Evolutionary conservation across 2,329 filamentous ascomycete genomes (phyloP).

Genomic region (Botrytis hyacinthi): DNA sequence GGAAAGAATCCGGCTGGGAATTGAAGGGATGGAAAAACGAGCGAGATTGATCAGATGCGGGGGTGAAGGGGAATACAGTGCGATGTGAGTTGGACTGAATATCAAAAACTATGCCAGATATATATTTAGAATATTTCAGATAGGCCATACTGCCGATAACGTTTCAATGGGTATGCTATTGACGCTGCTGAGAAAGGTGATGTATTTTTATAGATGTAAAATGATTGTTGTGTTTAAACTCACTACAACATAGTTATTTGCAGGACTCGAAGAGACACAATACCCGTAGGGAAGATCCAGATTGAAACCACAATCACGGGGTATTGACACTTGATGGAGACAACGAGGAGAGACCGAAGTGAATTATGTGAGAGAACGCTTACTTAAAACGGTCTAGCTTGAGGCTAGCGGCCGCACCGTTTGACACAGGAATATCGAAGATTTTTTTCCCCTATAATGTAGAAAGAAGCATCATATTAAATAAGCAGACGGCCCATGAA

Average conservation of each 20-base stretch:
- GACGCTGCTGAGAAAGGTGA: background rate
- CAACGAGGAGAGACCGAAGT: background rate
- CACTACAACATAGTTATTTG: background rate
- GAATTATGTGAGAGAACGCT: background rate
- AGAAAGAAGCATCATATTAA: background rate
- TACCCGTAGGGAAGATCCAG: background rate
- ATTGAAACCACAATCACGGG: background rate
- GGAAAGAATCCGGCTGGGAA: background rate
- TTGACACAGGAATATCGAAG: background rate
- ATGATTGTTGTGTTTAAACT: background rate
- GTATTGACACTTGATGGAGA: background rate
- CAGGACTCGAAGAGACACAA: background rate
- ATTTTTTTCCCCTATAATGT: background rate
- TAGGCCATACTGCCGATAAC: background rate
- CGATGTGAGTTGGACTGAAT: background rate
- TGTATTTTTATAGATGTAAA: background rate
- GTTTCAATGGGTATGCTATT: background rate
- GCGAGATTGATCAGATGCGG: background rate
- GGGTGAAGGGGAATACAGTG: background rate
- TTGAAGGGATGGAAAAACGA: background rate
- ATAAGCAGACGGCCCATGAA: conserved; percentile 5
- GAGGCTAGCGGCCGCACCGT: background rate
- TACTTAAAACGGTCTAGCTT: background rate
- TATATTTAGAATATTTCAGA: background rate
- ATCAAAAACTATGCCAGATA: background rate